phyloP scores from a whole-genome alignment of 352 stramenopile species.

The Phytophthora pisi region DNA sequence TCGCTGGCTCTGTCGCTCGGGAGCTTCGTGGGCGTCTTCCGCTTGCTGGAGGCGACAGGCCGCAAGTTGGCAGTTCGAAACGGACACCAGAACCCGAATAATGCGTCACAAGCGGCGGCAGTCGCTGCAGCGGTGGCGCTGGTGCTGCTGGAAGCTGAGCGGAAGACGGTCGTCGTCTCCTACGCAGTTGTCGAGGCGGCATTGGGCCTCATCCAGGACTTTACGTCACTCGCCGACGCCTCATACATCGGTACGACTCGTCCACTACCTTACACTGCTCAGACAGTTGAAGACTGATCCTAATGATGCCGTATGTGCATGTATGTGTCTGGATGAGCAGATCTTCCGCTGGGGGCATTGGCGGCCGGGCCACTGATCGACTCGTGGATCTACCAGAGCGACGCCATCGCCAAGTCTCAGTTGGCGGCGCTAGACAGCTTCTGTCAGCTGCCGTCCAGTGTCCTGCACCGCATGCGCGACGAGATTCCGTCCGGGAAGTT shows the following conservation, averaged over 20 bases:
- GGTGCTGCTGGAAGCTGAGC: conserved; percentile 50
- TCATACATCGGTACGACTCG: conserved; percentile 53
- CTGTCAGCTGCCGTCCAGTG: conserved; percentile 37
- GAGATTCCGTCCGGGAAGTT: conserved; percentile 48
- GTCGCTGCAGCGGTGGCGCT: conserved; percentile 43
- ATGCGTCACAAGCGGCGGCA: conserved; percentile 47
- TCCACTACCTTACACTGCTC: neutral
- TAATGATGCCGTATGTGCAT: too few species aligned
- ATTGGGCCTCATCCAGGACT: conserved; percentile 41
- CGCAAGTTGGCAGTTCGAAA: conserved; percentile 19
- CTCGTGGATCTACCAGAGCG: conserved; percentile 64
- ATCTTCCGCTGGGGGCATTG: conserved; percentile 46
- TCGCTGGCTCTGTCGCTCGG: conserved; percentile 57
- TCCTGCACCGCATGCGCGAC: conserved; percentile 60
- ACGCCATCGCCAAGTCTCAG: conserved; percentile 55
- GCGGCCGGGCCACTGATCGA: conserved; percentile 58
- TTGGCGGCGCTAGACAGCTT: conserved; percentile 58
- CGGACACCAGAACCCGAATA: conserved; percentile 7
- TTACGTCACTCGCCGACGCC: conserved; percentile 38
- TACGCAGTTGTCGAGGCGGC: conserved; percentile 57
- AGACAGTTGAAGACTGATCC: neutral
- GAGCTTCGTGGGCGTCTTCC: conserved; percentile 66
- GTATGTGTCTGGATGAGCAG: conserved; percentile 23
- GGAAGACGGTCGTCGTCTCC: conserved; percentile 53
- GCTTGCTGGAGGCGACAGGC: conserved; percentile 49